phyloP scores from a whole-genome alignment of 2,329 filamentous ascomycete species.

The Alternaria triticina region DNA sequence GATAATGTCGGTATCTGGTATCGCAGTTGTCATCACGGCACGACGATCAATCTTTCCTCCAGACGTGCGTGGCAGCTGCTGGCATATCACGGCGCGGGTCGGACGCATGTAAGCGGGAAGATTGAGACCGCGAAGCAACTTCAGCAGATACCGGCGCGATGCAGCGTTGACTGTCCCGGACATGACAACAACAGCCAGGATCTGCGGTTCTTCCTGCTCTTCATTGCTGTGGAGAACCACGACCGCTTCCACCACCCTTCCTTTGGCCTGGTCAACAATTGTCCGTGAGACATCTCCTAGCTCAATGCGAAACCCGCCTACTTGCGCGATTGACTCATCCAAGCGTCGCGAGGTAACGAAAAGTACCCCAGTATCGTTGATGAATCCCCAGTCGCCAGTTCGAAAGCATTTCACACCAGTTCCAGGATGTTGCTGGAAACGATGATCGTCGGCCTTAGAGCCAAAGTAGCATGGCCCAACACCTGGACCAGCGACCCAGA shows the following conservation, averaged over 20 bases:
- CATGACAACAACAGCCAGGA: not conserved
- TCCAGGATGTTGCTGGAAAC: not conserved
- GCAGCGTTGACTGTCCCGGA: not conserved
- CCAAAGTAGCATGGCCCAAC: not conserved
- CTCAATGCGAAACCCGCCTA: not conserved
- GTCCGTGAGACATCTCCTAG: not conserved
- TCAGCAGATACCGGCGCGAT: not conserved
- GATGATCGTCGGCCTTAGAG: not conserved
- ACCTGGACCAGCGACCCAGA: not conserved
- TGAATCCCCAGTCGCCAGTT: not conserved
- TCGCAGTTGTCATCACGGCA: not conserved
- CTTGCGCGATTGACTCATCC: not conserved
- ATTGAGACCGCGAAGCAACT: not conserved
- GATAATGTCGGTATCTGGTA: not conserved
- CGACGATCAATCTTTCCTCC: not conserved
- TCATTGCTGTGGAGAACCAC: not conserved
- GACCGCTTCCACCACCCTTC: not conserved
- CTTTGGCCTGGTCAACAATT: not conserved
- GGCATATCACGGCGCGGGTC: not conserved
- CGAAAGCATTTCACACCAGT: not conserved
- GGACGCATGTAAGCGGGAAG: constrained; percentile 5
- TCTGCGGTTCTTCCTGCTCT: not conserved
- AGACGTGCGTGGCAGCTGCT: not conserved
- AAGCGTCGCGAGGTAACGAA: not conserved
- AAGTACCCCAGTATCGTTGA: not conserved